Conservation (phyloP, 345 rosid species). For the Nephelium lappaceum region DNA sequence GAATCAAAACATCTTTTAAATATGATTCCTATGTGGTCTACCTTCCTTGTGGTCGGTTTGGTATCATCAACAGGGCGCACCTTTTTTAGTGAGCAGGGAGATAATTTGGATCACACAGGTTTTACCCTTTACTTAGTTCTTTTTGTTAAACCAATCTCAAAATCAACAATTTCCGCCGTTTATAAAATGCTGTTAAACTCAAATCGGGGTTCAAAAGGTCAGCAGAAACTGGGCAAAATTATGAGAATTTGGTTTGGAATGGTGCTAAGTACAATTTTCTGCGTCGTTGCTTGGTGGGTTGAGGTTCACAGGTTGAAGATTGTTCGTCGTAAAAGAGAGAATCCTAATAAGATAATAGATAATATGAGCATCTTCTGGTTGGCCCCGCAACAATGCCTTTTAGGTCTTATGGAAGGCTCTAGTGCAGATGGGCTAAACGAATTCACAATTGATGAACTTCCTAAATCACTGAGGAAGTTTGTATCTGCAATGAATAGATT, state of each 20-base stretch:
- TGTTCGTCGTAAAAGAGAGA: no score
- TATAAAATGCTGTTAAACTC: no score
- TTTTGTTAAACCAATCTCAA: not conserved
- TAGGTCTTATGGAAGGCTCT: slow-evolving; percentile 14
- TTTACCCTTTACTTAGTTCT: not conserved
- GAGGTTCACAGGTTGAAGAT: slow-evolving; percentile 9
- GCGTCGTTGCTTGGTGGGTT: not conserved
- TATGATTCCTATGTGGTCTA: slow-evolving; percentile 5
- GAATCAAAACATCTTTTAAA: not conserved
- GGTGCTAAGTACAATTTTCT: not conserved
- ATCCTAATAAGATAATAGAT: no score
- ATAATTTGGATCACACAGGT: not conserved
- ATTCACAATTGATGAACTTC: not conserved
- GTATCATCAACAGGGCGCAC: not conserved
- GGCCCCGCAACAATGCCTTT: slow-evolving; percentile 11
- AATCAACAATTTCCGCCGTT: not conserved
- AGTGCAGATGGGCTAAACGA: not conserved
- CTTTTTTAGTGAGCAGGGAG: slow-evolving; percentile 10
- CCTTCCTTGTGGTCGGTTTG: slow-evolving; percentile 17
- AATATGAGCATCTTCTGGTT: slow-evolving; percentile 11
- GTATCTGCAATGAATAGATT: not conserved
- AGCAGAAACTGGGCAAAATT: not conserved
- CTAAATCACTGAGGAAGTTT: not conserved
- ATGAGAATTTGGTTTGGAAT: slow-evolving; percentile 1
- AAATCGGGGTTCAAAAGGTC: not conserved